Base-by-base conservation (phyloP, 768 basidiomycete genomes). In the Boletus sensibilis region DNA sequence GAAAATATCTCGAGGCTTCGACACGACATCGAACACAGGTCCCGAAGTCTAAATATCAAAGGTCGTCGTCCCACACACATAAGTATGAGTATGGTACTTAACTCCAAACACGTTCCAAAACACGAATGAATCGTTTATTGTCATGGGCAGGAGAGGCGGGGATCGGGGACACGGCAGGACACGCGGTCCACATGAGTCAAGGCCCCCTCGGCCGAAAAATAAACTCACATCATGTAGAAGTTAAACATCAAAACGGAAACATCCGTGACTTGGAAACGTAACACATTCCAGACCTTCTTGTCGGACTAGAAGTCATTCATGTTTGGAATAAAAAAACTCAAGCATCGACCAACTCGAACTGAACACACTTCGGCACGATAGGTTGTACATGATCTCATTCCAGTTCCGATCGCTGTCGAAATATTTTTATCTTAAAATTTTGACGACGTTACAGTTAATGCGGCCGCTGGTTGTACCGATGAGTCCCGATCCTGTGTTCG, bases 1-100 rank as follows among this genome's bases (percentile, higher is more conserved):
- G 51, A 45, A 37, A 39, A 44, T 47, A 45, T 38, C 60, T 43
- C 55, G 61, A 61, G 48, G 48, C 44, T 33, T 61, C 31, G 39
- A 52, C 35, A 45, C 34, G 42, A 23, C 41, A 16, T 37, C 40
- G 37, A 27, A 35, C 38, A 55, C 38, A 50, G 48, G 14, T 16
- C 11, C 60, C 41, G 41, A 61, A 61, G 54, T 63, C 56, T 62
- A 63, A 62, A 46, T 9, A 9, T 53, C 31, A 54, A 53, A 29
- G 27, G 5, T 16, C 43, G 35, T 40, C 42, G n/a, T 37, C 46
- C 8, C 31, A 18, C 38, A 12, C 37, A 29, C 12, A 16, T 29
- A 13, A 6, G 5, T 20, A 25, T 27, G 18, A 12, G 23, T 37
- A 42, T 44, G 38, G 46, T 25, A n/a, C n/a, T n/a, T n/a, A 38